phyloP scores from a whole-genome alignment of 139 green algal species.

The Pedinophyceae sp. region DNA sequence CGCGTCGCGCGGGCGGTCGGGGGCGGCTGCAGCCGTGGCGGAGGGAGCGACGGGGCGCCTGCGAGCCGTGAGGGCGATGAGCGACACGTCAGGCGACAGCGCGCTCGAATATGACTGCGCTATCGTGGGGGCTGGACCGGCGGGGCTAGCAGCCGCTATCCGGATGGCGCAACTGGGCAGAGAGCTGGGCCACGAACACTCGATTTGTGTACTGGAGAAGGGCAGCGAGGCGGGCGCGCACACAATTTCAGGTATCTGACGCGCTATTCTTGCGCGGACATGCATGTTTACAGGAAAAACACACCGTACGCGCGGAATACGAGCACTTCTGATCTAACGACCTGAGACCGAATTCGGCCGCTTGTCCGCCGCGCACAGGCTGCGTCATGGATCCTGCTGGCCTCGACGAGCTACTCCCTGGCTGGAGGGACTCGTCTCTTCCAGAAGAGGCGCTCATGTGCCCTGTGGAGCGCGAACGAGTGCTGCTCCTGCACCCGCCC shows the following conservation, averaged over 20 bases:
- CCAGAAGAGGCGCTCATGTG: conserved; percentile 4
- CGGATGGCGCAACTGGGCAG: conserved; percentile 55
- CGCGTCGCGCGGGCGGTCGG: too few relatives aligned
- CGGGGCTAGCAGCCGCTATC: conserved; percentile 75
- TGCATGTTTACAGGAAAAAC: not conserved
- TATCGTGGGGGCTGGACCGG: conserved; percentile 76
- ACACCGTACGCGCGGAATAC: conserved; percentile 52
- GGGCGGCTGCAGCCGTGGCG: too few relatives aligned
- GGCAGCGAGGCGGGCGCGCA: conserved; percentile 52
- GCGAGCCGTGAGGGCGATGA: too few relatives aligned
- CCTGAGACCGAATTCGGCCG: too few relatives aligned
- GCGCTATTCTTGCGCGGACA: not conserved
- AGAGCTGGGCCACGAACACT: not conserved
- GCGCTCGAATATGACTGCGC: conserved; percentile 67
- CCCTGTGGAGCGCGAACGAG: conserved; percentile 15
- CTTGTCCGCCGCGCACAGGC: too few relatives aligned
- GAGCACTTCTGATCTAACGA: too few relatives aligned
- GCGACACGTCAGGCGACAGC: too few relatives aligned
- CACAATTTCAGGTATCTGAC: not conserved
- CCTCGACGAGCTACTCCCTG: conserved; percentile 71
- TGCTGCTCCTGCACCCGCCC: conserved; percentile 17
- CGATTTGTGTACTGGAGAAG: conserved; percentile 76
- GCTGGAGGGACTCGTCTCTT: conserved; percentile 39
- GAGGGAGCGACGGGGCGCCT: too few relatives aligned
- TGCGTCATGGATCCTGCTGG: conserved; percentile 72